Evolutionary conservation across 768 basidiomycete species (phyloP).

Genomic region (Agaricus blazei): DNA sequence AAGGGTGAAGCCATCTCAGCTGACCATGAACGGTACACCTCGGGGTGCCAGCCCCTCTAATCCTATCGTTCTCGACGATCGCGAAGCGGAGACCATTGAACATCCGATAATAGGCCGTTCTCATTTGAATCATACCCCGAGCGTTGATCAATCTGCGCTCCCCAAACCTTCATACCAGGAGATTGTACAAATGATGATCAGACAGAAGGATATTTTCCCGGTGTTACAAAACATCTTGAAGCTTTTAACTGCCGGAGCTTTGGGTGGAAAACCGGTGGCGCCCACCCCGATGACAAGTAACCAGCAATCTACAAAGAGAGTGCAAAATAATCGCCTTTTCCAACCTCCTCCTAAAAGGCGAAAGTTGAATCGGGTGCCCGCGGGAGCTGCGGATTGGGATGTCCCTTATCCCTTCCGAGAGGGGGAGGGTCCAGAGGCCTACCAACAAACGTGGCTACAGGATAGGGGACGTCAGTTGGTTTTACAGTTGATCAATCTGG

Average conservation of each 20-base stretch:
- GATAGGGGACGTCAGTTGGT: conserved; percentile 60
- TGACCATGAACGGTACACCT: conserved; percentile 34
- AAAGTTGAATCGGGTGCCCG: conserved; percentile 63
- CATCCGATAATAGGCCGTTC: conserved; percentile 11
- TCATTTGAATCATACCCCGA: conserved; percentile 13
- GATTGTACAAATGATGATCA: conserved; percentile 52
- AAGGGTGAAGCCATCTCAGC: conserved; percentile 53
- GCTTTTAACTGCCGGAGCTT: conserved; percentile 39
- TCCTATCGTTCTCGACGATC: conserved; percentile 71
- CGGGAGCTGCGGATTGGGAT: conserved; percentile 80
- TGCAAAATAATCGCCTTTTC: conserved; percentile 13
- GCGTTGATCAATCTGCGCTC: conserved; percentile 35
- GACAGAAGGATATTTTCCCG: conserved; percentile 63
- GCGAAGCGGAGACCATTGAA: conserved; percentile 27
- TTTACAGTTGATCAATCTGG: conserved; percentile 52
- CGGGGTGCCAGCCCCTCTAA: conserved; percentile 52
- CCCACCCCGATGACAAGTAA: background rate
- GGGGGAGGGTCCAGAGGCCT: conserved; percentile 69
- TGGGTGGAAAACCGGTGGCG: background rate
- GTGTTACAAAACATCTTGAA: conserved; percentile 59
- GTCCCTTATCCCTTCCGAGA: conserved; percentile 71
- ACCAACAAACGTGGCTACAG: conserved; percentile 58
- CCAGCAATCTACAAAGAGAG: background rate
- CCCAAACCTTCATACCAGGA: conserved; percentile 52
- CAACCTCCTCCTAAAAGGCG: conserved; percentile 45